Evolutionary conservation across 2,329 filamentous ascomycete genomes (phyloP), one percentile per base, ranked within the genome.

Genomic region (Cytospora chrysosperma): DNA sequence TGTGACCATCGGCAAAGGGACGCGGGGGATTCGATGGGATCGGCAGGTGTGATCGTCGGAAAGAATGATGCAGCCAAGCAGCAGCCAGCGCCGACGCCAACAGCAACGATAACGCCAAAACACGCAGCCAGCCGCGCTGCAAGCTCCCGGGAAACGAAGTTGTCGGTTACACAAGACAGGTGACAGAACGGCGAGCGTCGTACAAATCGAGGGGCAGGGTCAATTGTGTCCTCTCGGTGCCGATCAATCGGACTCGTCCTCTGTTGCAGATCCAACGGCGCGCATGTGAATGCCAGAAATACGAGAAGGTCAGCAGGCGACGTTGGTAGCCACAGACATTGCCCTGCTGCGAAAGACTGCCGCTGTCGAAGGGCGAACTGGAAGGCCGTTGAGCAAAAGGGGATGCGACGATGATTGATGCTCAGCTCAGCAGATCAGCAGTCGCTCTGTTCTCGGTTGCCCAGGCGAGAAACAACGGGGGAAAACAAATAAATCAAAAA

Each of bases 91-190:
- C 19, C 40, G 19, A 43, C 40, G 40, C 40, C 40, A 43, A 43
- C 19, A 43, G 9, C 40, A 43, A 43, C 19, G 21, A n/a, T 15
- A 43, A 43, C 58, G 58, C 34, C 50, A 53, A 47, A 8, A 43
- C 43, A 65, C 56, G 64, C 61, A 65, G 64, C 54, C 61, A 65
- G 64, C 64, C 64, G 64, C 53, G 50, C 54, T 57, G 56, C 64
- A 65, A 27, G 55, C n/a, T 61, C 47, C 64, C 64, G 56, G 34
- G 40, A 55, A 56, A 60, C 56, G 57, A 60, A 30, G 24, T 51
- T 50, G 21, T 57, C 37, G 43, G 57, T 61, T 27, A 62, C 53
- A 55, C 62, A 63, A 57, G 56, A 55, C 61, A 56, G 53, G 47
- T 57, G 61, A 61, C 56, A 54, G 53, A 40, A 19, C 47, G 61